phyloP scores from a whole-genome alignment of 768 basidiomycete genomes.

The Lentinus brumalis region DNA sequence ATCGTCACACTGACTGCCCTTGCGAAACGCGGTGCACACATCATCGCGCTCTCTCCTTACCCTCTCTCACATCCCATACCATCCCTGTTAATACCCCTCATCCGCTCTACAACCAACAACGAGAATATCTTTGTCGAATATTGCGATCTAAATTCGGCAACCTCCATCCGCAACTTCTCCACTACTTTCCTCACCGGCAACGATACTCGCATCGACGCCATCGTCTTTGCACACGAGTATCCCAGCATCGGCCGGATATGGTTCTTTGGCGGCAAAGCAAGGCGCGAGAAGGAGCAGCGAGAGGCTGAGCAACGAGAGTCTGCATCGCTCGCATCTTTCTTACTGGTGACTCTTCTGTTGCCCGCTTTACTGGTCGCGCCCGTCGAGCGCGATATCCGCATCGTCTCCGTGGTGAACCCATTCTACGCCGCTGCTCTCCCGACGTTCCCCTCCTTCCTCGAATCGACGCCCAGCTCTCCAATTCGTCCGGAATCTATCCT shows the following conservation, averaged over 20 bases:
- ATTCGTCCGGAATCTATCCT: conserved; percentile 33
- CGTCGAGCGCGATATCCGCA: conserved; percentile 87
- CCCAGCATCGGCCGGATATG: conserved; percentile 53
- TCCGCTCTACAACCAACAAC: conserved; percentile 72
- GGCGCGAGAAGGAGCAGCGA: conserved; percentile 14
- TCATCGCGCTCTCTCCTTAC: conserved; percentile 71
- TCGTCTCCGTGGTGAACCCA: conserved; percentile 84
- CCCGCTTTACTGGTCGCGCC: conserved; percentile 82
- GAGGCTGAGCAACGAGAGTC: conserved; percentile 44
- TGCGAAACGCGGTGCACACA: conserved; percentile 74
- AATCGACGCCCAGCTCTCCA: conserved; percentile 29
- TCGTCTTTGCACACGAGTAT: conserved; percentile 82
- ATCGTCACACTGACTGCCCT: conserved; percentile 65
- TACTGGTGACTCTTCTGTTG: conserved; percentile 76
- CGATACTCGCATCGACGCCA: conserved; percentile 72
- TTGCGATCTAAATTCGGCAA: conserved; percentile 68
- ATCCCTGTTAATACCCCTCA: conserved; percentile 61
- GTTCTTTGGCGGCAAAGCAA: conserved; percentile 34
- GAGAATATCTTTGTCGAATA: conserved; percentile 79
- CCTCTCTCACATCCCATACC: conserved; percentile 56
- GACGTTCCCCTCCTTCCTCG: conserved; percentile 33
- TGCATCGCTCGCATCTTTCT: conserved; percentile 69
- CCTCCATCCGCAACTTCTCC: conserved; percentile 70
- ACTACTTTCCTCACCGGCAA: conserved; percentile 64
- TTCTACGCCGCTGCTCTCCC: conserved; percentile 83